Percentiles rank a stretch among this genome's conserved stretches.
phyloP scores from a whole-genome alignment of 345 rosid species.

The Dimocarpus longan region DNA sequence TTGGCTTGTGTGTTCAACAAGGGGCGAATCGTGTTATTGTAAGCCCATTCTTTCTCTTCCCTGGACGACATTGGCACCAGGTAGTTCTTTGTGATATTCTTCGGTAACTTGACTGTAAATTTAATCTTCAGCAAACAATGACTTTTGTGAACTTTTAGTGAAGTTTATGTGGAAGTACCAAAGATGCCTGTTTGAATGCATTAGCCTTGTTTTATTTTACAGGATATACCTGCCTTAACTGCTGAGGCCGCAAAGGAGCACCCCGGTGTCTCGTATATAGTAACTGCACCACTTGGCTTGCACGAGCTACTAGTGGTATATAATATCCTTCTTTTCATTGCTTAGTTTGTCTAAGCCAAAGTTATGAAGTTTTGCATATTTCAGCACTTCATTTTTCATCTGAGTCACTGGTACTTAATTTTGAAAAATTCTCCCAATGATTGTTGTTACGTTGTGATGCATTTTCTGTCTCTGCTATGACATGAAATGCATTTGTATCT shows the following conservation, averaged over 20 bases:
- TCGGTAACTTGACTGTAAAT: slow-evolving; percentile 10
- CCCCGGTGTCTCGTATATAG: slow-evolving; percentile 61
- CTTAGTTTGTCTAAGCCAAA: not conserved
- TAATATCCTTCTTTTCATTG: slow-evolving; percentile 12
- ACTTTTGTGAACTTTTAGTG: not conserved
- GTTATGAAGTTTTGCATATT: not conserved
- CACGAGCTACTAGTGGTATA: slow-evolving; percentile 85
- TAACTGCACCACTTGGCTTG: slow-evolving; percentile 91
- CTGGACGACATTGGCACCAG: slow-evolving; percentile 95
- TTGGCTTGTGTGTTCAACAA: slow-evolving; percentile 63
- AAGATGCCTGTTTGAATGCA: slow-evolving; percentile 3
- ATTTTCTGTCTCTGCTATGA: not conserved
- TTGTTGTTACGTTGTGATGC: not conserved
- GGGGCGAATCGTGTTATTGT: slow-evolving; percentile 86
- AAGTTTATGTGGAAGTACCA: not conserved
- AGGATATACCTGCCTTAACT: slow-evolving; percentile 86
- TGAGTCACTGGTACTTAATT: not conserved
- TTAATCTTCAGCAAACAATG: not conserved
- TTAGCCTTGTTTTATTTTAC: slow-evolving; percentile 11
- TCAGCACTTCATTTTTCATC: not conserved
- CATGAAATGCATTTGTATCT: not conserved
- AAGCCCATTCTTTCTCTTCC: slow-evolving; percentile 90
- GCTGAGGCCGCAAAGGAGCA: slow-evolving; percentile 94
- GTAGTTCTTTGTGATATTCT: slow-evolving; percentile 39
- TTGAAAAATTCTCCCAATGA: not conserved